Conservation (phyloP, 768 basidiomycete species). For the Kwoniella dendrophila region DNA sequence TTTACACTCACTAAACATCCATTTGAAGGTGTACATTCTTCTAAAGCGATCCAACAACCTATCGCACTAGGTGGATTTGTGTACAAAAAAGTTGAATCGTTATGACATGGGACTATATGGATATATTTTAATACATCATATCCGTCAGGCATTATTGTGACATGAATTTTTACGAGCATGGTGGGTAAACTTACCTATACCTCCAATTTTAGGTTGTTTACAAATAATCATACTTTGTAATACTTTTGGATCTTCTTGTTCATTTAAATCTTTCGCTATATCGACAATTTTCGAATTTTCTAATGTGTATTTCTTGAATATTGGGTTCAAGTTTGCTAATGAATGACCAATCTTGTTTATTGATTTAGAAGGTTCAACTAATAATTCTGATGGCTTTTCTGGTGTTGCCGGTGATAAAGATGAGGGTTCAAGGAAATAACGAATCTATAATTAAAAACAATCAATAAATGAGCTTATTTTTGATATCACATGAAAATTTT, state of each 20-base stretch:
- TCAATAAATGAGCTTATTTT: neutral
- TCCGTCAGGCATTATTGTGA: too few species aligned
- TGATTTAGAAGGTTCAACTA: slow-evolving; percentile 63
- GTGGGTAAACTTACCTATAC: slow-evolving; percentile 71
- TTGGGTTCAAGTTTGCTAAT: slow-evolving; percentile 80
- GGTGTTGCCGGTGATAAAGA: slow-evolving; percentile 65
- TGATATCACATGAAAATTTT: neutral
- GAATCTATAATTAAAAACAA: slow-evolving; percentile 60
- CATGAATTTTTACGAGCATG: too few species aligned
- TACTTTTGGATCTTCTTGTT: slow-evolving; percentile 81
- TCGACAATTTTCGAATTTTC: slow-evolving; percentile 71
- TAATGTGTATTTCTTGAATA: slow-evolving; percentile 76
- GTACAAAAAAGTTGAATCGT: slow-evolving; percentile 84
- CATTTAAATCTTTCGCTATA: slow-evolving; percentile 75
- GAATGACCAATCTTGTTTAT: slow-evolving; percentile 84
- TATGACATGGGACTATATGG: slow-evolving; percentile 77
- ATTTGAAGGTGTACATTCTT: slow-evolving; percentile 69
- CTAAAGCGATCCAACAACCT: slow-evolving; percentile 95
- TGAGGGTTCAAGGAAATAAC: slow-evolving; percentile 90
- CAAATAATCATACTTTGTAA: slow-evolving; percentile 94
- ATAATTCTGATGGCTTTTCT: slow-evolving; percentile 66
- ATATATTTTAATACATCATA: neutral
- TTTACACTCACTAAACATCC: slow-evolving; percentile 51
- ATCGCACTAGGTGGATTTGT: slow-evolving; percentile 88
- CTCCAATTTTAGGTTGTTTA: slow-evolving; percentile 90